Conservation (phyloP, 2,329 filamentous ascomycete genomes). For the Trichoderma aggressivum region DNA sequence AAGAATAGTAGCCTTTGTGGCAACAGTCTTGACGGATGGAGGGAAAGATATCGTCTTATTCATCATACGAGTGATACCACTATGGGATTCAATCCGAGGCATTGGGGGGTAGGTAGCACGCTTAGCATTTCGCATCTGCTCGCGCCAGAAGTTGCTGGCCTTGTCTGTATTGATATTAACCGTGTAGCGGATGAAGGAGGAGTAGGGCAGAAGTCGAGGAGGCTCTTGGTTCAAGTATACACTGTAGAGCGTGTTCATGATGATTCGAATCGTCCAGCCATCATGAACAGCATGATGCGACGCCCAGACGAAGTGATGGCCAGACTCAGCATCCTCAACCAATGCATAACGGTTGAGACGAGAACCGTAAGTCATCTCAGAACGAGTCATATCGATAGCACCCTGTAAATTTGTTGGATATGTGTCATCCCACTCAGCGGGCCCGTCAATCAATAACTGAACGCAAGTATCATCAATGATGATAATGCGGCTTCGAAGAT, state of each 20-base stretch:
- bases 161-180: background rate
- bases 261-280: slow-evolving; percentile 26
- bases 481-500: slow-evolving; percentile 22
- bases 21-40: background rate
- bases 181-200: slow-evolving; percentile 19
- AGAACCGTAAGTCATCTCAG: slow-evolving; percentile 13
- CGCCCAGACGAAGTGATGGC: slow-evolving; percentile 24
- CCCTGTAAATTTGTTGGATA: background rate
- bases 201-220: slow-evolving; percentile 3
- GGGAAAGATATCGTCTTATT: slow-evolving; percentile 3
- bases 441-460: background rate
- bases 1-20: slow-evolving; percentile 21
- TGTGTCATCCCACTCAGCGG: background rate
- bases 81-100: background rate
- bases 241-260: slow-evolving; percentile 20
- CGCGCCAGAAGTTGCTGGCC: background rate
- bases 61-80: background rate
- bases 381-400: background rate
- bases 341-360: slow-evolving; percentile 2
- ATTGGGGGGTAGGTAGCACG: slow-evolving; percentile 6
- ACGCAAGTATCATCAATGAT: background rate
- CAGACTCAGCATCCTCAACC: background rate
- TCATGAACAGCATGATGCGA: slow-evolving; percentile 31
- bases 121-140: background rate
- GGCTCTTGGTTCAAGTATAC: background rate